phyloP scores from a whole-genome alignment of 1,284 basidiomycete genomes.

The Cutaneotrichosporon cavernicola region DNA sequence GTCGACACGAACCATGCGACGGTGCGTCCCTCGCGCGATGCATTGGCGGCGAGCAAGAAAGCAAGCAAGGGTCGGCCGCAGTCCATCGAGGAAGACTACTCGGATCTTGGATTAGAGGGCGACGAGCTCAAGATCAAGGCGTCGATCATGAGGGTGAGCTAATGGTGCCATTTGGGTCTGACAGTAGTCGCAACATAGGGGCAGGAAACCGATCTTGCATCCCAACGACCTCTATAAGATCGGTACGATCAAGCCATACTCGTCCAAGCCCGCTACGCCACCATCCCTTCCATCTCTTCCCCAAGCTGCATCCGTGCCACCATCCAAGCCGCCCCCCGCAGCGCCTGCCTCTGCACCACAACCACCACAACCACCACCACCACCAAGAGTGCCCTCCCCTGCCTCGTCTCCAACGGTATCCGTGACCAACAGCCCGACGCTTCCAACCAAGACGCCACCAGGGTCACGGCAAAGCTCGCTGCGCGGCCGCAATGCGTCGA shows the following conservation, averaged over 20 bases:
- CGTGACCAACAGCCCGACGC: conserved; percentile 12
- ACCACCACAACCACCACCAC: conserved; percentile 4
- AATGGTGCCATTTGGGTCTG: background rate
- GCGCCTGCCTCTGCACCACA: background rate
- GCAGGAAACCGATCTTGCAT: conserved; percentile 73
- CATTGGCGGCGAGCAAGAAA: conserved; percentile 13
- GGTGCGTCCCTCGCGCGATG: conserved; percentile 29
- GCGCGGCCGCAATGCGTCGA: conserved; percentile 27
- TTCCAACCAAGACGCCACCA: conserved; percentile 33
- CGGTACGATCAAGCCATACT: conserved; percentile 48
- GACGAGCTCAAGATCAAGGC: conserved; percentile 91
- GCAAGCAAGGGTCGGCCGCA: conserved; percentile 4
- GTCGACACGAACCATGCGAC: conserved; percentile 40
- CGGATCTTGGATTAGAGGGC: conserved; percentile 72
- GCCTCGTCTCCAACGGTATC: conserved; percentile 2
- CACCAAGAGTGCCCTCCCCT: conserved; percentile 6
- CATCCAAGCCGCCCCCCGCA: background rate
- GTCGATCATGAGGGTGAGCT: conserved; percentile 70
- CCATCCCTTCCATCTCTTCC: conserved; percentile 1
- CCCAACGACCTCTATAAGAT: conserved; percentile 68
- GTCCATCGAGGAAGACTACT: conserved; percentile 70
- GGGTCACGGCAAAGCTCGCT: conserved; percentile 42
- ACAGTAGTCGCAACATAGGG: conserved; percentile 60
- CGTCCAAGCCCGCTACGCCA: conserved; percentile 1
- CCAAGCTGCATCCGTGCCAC: background rate